Evolutionary conservation across 306 rosid genomes (phyloP), one percentile per base, ranked within the genome.

Genomic region (Pueraria montana): DNA sequence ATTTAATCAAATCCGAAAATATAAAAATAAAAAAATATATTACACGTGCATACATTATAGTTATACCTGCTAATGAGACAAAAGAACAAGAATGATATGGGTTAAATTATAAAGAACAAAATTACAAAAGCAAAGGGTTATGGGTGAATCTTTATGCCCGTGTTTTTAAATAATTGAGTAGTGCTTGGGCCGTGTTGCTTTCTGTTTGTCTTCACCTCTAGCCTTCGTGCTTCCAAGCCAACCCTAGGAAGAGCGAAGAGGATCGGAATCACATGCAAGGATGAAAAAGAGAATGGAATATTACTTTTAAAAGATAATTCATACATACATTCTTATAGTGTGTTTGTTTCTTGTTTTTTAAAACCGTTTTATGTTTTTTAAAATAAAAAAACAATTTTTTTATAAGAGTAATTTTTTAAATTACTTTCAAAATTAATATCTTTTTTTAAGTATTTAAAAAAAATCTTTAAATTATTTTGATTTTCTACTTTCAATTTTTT

Each of bases 41-140:
- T 24, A 78, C 75, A 78, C 52, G 65, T 64, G 48, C 23, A 32
- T 8, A 32, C 74, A 63, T 11, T 11, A n/a, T n/a, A n/a, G n/a
- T n/a, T n/a, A n/a, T n/a, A 13, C 2, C 8, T 6, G 9, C 13
- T 9, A 79, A 79, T 68, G 61, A 55, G 77, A 68, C 70, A 36
- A 80, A 68, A 70, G 38, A 61, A 58, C 4, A 49, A 77, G 68
- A 70, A 77, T 17, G 67, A 77, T 69, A 69, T 36, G 65, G 76
- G 72, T 24, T 74, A 16, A 43, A 46, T 49, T 12, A 64, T 56
- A 66, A 49, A 72, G 27, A 62, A 70, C 9, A 78, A 50, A 62
- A 72, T n/a, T 13, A 77, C 61, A 77, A 70, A 62, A 62, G 67
- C 20, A 49, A 78, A 52, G 30, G 87, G 49, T 77, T 61, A 77